Percentiles rank a stretch among this genome's conserved stretches.
Evolutionary conservation across 176 grass and related monocot species (phyloP).

Genomic region (Phyllostachys edulis): DNA sequence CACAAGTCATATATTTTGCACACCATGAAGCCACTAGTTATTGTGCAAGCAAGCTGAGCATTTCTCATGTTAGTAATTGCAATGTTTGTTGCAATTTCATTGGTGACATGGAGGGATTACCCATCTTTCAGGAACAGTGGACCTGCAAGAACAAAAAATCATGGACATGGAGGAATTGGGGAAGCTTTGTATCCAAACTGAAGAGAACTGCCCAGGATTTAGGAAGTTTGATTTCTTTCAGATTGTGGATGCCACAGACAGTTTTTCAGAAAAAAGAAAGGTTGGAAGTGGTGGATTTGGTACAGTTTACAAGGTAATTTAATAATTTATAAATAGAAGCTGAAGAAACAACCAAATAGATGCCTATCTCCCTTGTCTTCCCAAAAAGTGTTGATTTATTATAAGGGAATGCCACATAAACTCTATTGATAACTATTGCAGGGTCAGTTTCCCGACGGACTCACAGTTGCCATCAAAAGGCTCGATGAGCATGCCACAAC

Average conservation of each 20-base stretch:
- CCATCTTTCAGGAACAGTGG: slow-evolving; percentile 24
- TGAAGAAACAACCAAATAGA: not conserved
- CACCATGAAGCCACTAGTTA: not conserved
- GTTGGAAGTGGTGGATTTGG: slow-evolving; percentile 31
- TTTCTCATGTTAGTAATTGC: not conserved
- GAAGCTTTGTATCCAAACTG: slow-evolving; percentile 22
- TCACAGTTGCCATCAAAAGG: slow-evolving; percentile 43
- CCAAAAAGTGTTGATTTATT: not conserved
- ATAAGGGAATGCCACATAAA: not conserved
- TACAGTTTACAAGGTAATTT: slow-evolving; percentile 46
- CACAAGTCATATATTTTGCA: not conserved
- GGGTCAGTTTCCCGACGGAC: slow-evolving; percentile 28
- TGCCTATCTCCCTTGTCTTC: not conserved
- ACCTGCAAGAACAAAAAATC: slow-evolving; percentile 28
- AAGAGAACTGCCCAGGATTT: slow-evolving; percentile 31
- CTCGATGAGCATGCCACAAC: slow-evolving; percentile 15
- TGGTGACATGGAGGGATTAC: slow-evolving; percentile 11
- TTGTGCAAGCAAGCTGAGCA: not conserved
- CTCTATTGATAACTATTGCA: slow-evolving; percentile 11
- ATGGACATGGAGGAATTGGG: not conserved
- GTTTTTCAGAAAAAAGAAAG: slow-evolving; percentile 27
- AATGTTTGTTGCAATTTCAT: not conserved
- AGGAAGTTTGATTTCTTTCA: slow-evolving; percentile 34
- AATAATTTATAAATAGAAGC: not conserved
- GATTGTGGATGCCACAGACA: slow-evolving; percentile 37